Conservation (phyloP, 495 filamentous ascomycete genomes). For the Penicillium ucsense region DNA sequence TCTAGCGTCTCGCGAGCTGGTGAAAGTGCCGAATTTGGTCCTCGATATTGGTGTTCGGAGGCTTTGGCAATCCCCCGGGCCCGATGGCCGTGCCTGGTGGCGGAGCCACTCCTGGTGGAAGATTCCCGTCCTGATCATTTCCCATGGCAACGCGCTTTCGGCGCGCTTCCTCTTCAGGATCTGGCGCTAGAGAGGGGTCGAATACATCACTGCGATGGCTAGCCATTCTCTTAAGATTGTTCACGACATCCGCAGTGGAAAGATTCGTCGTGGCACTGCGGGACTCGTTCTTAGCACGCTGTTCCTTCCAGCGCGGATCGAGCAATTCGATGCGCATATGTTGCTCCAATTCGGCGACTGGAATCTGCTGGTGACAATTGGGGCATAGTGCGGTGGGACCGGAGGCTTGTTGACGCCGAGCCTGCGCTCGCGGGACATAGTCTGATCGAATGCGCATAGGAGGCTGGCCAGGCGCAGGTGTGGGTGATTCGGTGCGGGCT, state of each 20-base stretch:
- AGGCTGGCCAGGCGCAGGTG: constrained; percentile 51
- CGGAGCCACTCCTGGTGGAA: constrained; percentile 3
- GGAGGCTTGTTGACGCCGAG: constrained; percentile 50
- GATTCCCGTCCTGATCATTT: constrained; percentile 11
- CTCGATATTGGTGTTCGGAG: constrained; percentile 37
- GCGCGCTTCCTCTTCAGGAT: constrained; percentile 59
- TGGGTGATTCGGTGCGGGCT: constrained; percentile 67
- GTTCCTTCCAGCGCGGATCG: constrained; percentile 93
- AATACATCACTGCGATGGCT: constrained; percentile 88
- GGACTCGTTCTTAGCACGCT: constrained; percentile 77
- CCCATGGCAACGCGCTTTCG: constrained; percentile 62
- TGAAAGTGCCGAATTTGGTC: constrained; percentile 43
- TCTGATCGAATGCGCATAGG: constrained; percentile 90
- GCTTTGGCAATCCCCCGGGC: constrained; percentile 20
- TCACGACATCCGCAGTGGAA: constrained; percentile 76
- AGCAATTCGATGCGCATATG: constrained; percentile 96
- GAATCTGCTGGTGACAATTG: constrained; percentile 86
- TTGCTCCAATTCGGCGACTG: constrained; percentile 74
- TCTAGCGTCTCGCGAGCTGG: constrained; percentile 27
- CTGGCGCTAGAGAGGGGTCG: constrained; percentile 41
- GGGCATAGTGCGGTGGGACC: constrained; percentile 73
- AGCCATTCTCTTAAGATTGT: constrained; percentile 94
- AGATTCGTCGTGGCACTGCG: constrained; percentile 82
- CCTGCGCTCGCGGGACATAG: constrained; percentile 78
- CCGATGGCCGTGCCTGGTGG: constrained; percentile 3